Evolutionary conservation across 768 basidiomycete genomes (phyloP).

Genomic region (Rubroboletus satanas): DNA sequence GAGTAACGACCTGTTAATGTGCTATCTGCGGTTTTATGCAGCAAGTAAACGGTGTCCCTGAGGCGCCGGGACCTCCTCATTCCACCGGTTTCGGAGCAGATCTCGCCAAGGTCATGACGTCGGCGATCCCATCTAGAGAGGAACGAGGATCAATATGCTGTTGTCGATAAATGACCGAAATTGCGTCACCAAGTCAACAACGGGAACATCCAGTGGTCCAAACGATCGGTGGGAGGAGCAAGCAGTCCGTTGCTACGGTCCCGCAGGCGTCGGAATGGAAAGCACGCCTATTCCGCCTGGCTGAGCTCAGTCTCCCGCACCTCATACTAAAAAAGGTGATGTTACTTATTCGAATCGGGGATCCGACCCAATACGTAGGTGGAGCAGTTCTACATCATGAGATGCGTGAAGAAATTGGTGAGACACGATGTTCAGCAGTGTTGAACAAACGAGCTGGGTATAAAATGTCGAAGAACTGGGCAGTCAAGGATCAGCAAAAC

Average conservation of each 20-base stretch:
- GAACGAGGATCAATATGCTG: constrained; percentile 10
- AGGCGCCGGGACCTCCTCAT: not conserved
- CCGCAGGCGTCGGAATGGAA: constrained; percentile 29
- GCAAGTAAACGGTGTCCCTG: not conserved
- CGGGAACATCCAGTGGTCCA: constrained; percentile 7
- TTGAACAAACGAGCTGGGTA: constrained; percentile 24
- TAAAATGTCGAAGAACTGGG: constrained; percentile 21
- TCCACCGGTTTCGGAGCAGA: constrained; percentile 7
- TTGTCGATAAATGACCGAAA: constrained; percentile 18
- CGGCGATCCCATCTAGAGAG: constrained; percentile 16
- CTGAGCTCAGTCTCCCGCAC: constrained; percentile 16
- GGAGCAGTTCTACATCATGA: constrained; percentile 15
- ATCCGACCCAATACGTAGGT: constrained; percentile 23
- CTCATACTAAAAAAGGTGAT: constrained; percentile 16
- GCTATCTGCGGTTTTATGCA: not conserved
- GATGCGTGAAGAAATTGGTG: constrained; percentile 8
- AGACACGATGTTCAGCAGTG: constrained; percentile 12
- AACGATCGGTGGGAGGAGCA: constrained; percentile 20
- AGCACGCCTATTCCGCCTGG: constrained; percentile 31
- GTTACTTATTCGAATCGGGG: constrained; percentile 16
- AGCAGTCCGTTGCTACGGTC: constrained; percentile 19
- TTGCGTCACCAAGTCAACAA: constrained; percentile 23
- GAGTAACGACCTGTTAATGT: not conserved
- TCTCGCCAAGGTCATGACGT: constrained; percentile 14
- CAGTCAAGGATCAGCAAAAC: constrained; percentile 14